Evolutionary conservation across 495 filamentous ascomycete species (phyloP), one percentile per base, ranked within the genome.

Genomic region (Aspergillus mulundensis): DNA sequence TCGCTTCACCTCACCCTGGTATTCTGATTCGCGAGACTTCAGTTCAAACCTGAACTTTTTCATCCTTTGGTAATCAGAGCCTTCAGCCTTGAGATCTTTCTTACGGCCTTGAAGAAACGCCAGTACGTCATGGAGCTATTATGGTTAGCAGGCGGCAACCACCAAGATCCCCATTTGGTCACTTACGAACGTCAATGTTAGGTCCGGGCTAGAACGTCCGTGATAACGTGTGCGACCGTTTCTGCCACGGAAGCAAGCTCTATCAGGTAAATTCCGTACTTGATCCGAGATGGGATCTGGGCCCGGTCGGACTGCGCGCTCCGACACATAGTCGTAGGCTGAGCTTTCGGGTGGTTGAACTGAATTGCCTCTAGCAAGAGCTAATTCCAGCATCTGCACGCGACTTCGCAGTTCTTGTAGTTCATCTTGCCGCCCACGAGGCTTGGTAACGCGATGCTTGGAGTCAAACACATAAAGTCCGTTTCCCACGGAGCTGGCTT

Each of bases 201-300:
- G 70, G 0, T 68, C 71, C 18, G 69, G 66, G 54, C 79, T 73
- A 41, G 73, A 79, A 8, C 78, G 70, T 19, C 80, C 80, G 47
- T 74, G 75, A 59, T 76, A 81, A 24, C 72, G 66, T 0, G 76
- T 79, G 50, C 77, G 76, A 39, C 71, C 70, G 25, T 72, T 70
- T 49, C 74, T 80, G 10, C 78, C 78, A 18, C 78, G 68, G 44
- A 81, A 81, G 54, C 62, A 67, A 14, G 56, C 54, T n/a, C 39
- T 46, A 25, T 65, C 66, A 0, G 69, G 64, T 18, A 75, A 50
- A 34, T 61, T 63, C 7, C 63, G 62, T 12, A 75, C 68, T 36
- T 69, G 61, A 52, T 77, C 63, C 50, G 69, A 50, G 28, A 63
- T 56, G 60, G 54, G 21, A 23, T 65, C 62, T 43, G 49, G 59